Evolutionary conservation across 179 eudicot species (phyloP).

Genomic region (Beta lomatogona): DNA sequence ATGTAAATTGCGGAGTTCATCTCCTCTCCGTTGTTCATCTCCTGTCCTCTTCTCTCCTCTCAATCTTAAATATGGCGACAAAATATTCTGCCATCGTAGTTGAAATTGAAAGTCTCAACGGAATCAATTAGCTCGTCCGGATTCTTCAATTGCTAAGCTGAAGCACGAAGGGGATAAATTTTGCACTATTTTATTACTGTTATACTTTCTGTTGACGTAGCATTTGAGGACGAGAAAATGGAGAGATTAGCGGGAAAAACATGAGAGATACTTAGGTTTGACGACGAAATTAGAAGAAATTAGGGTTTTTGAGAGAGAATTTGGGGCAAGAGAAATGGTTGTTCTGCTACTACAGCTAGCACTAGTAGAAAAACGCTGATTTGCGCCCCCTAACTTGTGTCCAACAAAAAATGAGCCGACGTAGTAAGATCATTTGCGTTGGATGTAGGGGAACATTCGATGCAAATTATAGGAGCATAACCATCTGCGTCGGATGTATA

Average conservation of each 20-base stretch:
- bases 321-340: slow-evolving; percentile 13
- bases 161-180: slow-evolving; percentile 41
- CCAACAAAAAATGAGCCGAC: too few species aligned
- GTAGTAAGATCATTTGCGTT: too few species aligned
- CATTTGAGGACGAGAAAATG: slow-evolving; percentile 31
- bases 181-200: slow-evolving; percentile 35
- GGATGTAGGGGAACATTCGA: too few species aligned
- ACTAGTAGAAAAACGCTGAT: neutral
- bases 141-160: slow-evolving; percentile 61
- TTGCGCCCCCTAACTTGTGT: too few species aligned
- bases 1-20: too few species aligned
- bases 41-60: too few species aligned
- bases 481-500: too few species aligned
- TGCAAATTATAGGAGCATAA: too few species aligned
- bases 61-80: too few species aligned
- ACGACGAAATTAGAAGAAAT: slow-evolving; percentile 28
- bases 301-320: slow-evolving; percentile 31
- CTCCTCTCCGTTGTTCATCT: too few species aligned
- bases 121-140: slow-evolving; percentile 84
- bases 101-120: slow-evolving; percentile 93
- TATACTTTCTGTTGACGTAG: slow-evolving; percentile 5
- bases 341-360: slow-evolving; percentile 23
- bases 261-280: slow-evolving; percentile 29
- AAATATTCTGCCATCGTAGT: slow-evolving; percentile 71
- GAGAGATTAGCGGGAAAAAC: slow-evolving; percentile 33